These are phyloP conservation scores for Botrytis aclada DNA, from an alignment of 2,329 filamentous ascomycete species.

Conservation along the genomic window DNA sequence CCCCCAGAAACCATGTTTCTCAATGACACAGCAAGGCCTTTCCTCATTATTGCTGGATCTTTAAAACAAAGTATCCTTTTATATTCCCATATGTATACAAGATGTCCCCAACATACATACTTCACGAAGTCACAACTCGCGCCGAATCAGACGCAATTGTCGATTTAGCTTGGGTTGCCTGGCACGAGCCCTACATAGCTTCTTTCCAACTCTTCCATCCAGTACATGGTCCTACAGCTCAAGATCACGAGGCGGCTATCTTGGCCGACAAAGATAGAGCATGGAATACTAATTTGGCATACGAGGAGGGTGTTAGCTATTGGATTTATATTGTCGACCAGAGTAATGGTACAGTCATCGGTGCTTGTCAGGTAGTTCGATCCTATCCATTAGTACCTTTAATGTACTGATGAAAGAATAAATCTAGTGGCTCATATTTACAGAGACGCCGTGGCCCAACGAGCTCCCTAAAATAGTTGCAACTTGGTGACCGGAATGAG, in stretches of 20 bases:
- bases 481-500: slow-evolving; percentile 17
- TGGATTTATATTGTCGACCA: slow-evolving; percentile 14
- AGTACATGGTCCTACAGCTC: background rate
- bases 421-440: background rate
- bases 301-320: slow-evolving; percentile 3
- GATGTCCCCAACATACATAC: background rate
- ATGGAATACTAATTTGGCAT: background rate
- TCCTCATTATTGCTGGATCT: background rate
- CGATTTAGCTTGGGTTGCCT: background rate
- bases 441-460: slow-evolving; percentile 6
- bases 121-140: background rate
- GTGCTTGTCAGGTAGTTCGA: background rate
- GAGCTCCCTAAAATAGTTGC: slow-evolving; percentile 4
- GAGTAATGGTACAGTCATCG: background rate
- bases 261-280: slow-evolving; percentile 12
- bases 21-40: background rate
- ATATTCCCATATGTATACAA: background rate
- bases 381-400: background rate
- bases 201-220: slow-evolving; percentile 2
- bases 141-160: background rate
- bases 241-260: background rate
- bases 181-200: background rate
- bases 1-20: background rate
- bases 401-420: background rate
- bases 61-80: background rate